Conservation (phyloP, 2,329 filamentous ascomycete genomes). For the Trichoderma sp. region DNA sequence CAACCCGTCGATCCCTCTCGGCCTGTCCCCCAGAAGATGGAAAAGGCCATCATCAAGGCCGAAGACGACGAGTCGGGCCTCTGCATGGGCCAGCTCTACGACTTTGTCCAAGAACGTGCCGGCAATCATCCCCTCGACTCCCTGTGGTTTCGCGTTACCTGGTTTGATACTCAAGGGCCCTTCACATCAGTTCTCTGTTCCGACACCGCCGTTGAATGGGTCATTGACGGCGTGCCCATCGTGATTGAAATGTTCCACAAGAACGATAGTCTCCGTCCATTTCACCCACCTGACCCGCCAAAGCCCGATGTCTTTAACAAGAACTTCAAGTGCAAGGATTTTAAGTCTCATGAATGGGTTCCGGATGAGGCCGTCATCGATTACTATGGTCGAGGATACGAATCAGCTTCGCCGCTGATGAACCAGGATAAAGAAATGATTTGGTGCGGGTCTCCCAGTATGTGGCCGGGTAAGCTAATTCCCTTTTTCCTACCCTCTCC, state of each 20-base stretch:
- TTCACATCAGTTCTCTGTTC: not conserved
- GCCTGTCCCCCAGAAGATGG: not conserved
- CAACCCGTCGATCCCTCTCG: not conserved
- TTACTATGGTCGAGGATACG: not conserved
- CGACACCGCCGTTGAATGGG: not conserved
- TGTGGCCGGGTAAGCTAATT: not conserved
- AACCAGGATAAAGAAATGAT: not conserved
- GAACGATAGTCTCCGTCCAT: not conserved
- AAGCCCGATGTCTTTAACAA: not conserved
- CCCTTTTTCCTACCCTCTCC: not conserved
- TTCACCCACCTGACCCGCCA: not conserved
- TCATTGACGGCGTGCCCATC: not conserved
- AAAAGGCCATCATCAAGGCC: not conserved
- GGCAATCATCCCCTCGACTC: not conserved
- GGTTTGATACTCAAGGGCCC: not conserved
- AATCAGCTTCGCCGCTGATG: not conserved
- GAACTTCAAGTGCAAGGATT: not conserved
- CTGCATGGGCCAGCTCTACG: conserved; percentile 9
- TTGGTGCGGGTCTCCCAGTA: not conserved
- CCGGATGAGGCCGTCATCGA: not conserved
- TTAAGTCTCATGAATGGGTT: not conserved
- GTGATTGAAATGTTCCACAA: conserved; percentile 4
- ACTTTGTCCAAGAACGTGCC: not conserved
- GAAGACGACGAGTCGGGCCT: not conserved
- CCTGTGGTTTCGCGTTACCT: not conserved